Conservation (phyloP, 352 stramenopile genomes). For the Globisporangium radiosum region DNA sequence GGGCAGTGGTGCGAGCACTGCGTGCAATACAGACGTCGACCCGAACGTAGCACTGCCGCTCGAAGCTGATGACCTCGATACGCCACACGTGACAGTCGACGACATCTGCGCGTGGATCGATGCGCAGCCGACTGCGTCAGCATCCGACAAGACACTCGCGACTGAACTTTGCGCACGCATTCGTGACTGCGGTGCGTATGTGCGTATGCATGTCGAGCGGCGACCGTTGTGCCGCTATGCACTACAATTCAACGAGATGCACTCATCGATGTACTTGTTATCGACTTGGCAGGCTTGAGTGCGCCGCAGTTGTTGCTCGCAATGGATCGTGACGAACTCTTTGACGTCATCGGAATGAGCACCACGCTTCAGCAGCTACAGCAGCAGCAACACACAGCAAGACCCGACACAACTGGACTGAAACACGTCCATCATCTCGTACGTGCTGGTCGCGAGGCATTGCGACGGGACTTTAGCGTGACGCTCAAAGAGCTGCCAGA, state of each 20-base stretch:
- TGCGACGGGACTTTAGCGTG: slow-evolving; percentile 30
- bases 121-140: slow-evolving; percentile 6
- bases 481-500: slow-evolving; percentile 79
- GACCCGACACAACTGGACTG: neutral
- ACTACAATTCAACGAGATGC: neutral
- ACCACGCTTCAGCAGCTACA: neutral
- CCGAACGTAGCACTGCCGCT: slow-evolving; percentile 3
- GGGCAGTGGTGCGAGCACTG: slow-evolving; percentile 21
- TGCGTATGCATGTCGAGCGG: neutral
- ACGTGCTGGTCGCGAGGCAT: slow-evolving; percentile 15
- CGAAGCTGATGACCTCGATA: neutral
- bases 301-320: slow-evolving; percentile 17
- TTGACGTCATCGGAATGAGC: slow-evolving; percentile 6
- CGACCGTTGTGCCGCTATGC: no score
- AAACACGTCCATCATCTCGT: slow-evolving; percentile 17
- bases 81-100: slow-evolving; percentile 16
- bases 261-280: neutral
- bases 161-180: slow-evolving; percentile 9
- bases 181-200: slow-evolving; percentile 10
- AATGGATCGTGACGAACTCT: slow-evolving; percentile 25
- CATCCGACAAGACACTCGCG: neutral
- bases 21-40: neutral
- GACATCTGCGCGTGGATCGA: slow-evolving; percentile 26
- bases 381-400: neutral
- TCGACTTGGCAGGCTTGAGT: slow-evolving; percentile 10